Conservation (phyloP, 257 asterid genomes). For the Rauvolfia tetraphylla region DNA sequence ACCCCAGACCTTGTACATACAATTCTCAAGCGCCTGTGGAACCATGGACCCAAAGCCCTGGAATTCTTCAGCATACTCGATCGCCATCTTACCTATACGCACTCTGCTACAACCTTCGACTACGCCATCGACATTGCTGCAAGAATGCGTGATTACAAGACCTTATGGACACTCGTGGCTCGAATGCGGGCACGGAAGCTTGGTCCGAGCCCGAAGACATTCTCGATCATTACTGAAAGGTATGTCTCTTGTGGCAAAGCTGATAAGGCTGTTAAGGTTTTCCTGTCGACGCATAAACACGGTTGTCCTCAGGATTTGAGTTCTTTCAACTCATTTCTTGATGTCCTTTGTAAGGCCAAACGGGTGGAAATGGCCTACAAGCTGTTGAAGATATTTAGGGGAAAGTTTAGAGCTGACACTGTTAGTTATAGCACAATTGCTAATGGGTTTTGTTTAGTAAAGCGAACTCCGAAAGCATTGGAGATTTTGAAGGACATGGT, state of each 20-base stretch:
- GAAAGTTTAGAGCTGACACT: constrained; percentile 62
- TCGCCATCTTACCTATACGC: constrained; percentile 54
- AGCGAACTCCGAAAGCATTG: constrained; percentile 63
- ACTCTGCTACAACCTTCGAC: constrained; percentile 63
- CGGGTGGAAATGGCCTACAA: constrained; percentile 69
- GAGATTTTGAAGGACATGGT: constrained; percentile 81
- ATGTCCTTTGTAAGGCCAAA: constrained; percentile 76
- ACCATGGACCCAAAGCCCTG: constrained; percentile 95
- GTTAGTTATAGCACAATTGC: constrained; percentile 70
- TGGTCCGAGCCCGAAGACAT: constrained; percentile 77
- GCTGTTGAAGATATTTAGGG: constrained; percentile 49
- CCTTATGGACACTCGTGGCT: constrained; percentile 59
- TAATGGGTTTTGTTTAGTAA: constrained; percentile 75
- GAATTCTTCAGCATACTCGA: constrained; percentile 68
- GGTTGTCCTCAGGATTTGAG: constrained; percentile 83
- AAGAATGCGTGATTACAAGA: constrained; percentile 65
- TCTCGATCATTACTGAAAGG: constrained; percentile 74
- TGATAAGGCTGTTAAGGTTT: constrained; percentile 76
- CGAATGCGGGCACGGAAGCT: constrained; percentile 55
- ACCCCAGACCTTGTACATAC: constrained; percentile 54
- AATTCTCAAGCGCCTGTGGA: constrained; percentile 88
- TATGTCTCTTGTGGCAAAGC: constrained; percentile 80
- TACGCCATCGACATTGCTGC: constrained; percentile 77
- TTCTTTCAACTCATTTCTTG: constrained; percentile 74
- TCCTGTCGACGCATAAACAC: constrained; percentile 77